Conservation (phyloP, 257 asterid genomes). For the Nicotiana undulata region DNA sequence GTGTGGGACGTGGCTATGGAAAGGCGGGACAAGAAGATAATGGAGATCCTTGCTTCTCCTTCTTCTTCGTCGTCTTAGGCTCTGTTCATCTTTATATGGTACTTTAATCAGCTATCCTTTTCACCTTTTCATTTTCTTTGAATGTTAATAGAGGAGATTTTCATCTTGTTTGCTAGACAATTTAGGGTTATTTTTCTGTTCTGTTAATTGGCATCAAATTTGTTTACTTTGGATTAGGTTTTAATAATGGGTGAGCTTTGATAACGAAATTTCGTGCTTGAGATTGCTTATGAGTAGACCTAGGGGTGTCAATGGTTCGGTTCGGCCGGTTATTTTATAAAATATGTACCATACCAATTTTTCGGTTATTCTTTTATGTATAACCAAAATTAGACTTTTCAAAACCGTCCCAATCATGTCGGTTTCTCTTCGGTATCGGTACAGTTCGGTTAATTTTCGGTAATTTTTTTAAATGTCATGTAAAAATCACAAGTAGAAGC, state of each 20-base stretch:
- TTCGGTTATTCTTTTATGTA: no score
- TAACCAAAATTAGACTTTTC: no score
- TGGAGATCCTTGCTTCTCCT: slow-evolving; percentile 51
- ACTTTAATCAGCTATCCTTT: neutral
- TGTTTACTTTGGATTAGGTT: neutral
- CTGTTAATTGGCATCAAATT: neutral
- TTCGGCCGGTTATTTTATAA: no score
- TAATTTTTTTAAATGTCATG: no score
- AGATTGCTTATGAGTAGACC: neutral
- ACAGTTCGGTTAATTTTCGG: no score
- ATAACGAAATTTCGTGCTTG: neutral
- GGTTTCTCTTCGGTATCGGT: no score
- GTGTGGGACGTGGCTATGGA: slow-evolving; percentile 85
- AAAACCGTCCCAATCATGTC: no score
- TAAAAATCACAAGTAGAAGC: no score
- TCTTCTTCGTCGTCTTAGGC: slow-evolving; percentile 28
- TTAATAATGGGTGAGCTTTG: neutral
- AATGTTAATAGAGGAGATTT: neutral
- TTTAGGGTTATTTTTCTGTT: neutral
- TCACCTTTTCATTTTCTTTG: neutral
- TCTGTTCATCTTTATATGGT: neutral
- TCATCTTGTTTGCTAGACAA: neutral
- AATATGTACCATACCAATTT: no score
- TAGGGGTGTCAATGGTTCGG: no score
- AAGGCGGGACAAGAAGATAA: slow-evolving; percentile 79